Conservation (phyloP, 257 asterid species). For the Rhazya stricta region DNA sequence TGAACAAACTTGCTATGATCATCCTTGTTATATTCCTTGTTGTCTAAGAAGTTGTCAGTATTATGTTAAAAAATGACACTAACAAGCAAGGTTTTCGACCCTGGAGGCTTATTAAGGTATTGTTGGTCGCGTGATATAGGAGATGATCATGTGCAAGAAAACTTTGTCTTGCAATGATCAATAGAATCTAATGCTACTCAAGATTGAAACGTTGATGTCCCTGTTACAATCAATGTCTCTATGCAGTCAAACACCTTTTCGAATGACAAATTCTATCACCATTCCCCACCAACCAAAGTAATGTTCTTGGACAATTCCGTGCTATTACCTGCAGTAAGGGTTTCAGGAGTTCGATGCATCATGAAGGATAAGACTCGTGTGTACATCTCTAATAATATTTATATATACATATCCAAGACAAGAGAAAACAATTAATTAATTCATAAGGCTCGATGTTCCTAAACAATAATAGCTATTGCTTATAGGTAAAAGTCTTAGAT, state of each 20-base stretch:
- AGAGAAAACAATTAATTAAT: no score
- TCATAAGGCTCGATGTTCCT: no score
- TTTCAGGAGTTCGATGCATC: no score
- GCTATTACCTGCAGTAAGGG: no score
- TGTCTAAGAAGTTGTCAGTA: neutral
- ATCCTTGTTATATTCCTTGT: neutral
- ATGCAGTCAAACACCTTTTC: neutral
- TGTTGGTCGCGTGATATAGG: neutral
- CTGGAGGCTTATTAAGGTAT: no score
- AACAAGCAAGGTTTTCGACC: neutral
- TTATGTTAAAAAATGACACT: no score
- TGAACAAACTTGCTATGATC: neutral
- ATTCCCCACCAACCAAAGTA: neutral
- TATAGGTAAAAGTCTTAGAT: no score
- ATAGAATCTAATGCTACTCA: neutral
- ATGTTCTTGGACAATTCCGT: neutral
- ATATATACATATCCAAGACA: no score
- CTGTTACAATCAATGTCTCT: neutral
- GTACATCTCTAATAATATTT: no score
- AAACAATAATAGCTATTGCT: no score
- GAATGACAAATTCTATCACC: neutral
- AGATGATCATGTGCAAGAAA: neutral
- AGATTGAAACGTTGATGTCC: neutral
- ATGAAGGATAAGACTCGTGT: no score
- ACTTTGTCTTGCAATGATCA: neutral